These are phyloP conservation scores for Circinella minor DNA, from an alignment of 371 early-diverging fungal species.

Conservation along the genomic window DNA sequence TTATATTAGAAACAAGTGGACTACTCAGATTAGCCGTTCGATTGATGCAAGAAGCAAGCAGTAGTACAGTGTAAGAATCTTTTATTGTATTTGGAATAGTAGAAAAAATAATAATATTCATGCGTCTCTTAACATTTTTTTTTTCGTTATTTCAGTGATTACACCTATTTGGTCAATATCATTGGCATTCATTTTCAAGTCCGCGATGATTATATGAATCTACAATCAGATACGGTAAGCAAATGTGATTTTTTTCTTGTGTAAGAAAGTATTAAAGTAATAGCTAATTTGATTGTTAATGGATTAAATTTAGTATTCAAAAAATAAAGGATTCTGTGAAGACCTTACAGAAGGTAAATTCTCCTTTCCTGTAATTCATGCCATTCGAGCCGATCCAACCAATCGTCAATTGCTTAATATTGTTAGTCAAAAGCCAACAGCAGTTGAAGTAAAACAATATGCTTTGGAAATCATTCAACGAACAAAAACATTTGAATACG, in stretches of 20 bases:
- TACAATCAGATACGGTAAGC: conserved; percentile 77
- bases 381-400: conserved; percentile 65
- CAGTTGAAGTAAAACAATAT: conserved; percentile 84
- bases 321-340: conserved; percentile 96
- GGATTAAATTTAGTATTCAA: conserved; percentile 65
- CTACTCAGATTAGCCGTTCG: conserved; percentile 88
- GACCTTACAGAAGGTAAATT: conserved; percentile 98
- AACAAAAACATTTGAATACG: conserved; percentile 82
- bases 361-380: conserved; percentile 93
- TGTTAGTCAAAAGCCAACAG: conserved; percentile 80
- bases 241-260: too few relatives aligned
- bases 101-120: neutral
- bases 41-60: conserved; percentile 80
- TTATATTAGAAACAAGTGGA: conserved; percentile 85
- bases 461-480: conserved; percentile 82
- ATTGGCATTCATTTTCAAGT: conserved; percentile 95
- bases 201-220: conserved; percentile 94
- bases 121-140: too few relatives aligned
- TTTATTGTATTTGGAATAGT: neutral
- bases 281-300: too few relatives aligned
- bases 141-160: conserved; percentile 56
- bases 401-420: conserved; percentile 80
- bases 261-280: too few relatives aligned
- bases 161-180: conserved; percentile 77
- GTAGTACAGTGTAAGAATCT: conserved; percentile 47